phyloP scores from a whole-genome alignment of 1,284 basidiomycete genomes.

The Cryptococcus sp. region DNA sequence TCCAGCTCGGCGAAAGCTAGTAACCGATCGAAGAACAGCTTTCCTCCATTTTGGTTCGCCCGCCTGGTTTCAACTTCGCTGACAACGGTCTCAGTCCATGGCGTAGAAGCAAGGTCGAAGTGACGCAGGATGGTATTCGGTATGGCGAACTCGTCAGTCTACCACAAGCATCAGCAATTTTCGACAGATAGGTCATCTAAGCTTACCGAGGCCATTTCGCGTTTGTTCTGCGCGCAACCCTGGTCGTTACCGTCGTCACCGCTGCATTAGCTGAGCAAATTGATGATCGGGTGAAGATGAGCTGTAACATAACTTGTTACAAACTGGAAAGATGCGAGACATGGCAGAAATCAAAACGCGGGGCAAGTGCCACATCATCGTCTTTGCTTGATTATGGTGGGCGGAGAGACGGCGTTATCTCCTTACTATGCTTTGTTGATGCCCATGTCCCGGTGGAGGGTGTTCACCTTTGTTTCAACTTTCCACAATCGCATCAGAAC shows the following conservation, averaged over 20 bases:
- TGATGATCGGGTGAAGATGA: too few species aligned
- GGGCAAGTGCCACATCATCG: not conserved
- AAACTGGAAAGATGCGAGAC: not conserved
- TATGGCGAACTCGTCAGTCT: conserved; percentile 36
- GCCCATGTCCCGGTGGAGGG: conserved; percentile 8
- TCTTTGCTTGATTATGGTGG: not conserved
- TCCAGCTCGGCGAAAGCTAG: conserved; percentile 35
- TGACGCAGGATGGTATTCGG: conserved; percentile 36
- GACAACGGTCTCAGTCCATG: conserved; percentile 24
- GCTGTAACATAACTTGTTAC: too few species aligned
- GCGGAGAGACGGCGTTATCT: conserved; percentile 4
- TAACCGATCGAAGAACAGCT: conserved; percentile 45
- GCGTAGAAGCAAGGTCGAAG: conserved; percentile 41
- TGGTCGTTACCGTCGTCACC: too few species aligned
- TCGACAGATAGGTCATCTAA: conserved; percentile 1
- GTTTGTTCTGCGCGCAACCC: not conserved
- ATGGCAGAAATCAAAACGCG: conserved; percentile 10
- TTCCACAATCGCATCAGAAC: too few species aligned
- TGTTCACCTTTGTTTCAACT: conserved; percentile 6
- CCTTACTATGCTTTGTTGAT: not conserved
- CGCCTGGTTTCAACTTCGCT: conserved; percentile 20
- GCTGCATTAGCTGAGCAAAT: too few species aligned
- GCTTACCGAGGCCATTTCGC: not conserved
- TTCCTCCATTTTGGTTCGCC: conserved; percentile 20
- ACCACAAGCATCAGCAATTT: not conserved